Evolutionary conservation across 805 yeast genomes (phyloP), one percentile per base, ranked within the genome.

Genomic region (Starmerella floricola): DNA sequence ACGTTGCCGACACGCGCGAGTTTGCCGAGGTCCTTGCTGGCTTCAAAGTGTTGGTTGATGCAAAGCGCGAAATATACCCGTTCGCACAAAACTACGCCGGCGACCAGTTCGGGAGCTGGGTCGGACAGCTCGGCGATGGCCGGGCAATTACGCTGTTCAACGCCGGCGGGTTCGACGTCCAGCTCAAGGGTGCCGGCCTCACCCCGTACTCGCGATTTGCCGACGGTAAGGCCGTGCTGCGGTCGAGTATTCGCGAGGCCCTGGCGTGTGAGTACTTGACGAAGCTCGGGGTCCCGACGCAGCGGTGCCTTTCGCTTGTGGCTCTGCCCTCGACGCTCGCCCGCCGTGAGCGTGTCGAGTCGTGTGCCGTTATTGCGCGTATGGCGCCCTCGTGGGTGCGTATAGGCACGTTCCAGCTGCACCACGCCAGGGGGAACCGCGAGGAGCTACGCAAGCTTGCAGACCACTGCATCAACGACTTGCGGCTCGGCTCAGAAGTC

Each of bases 121-220:
- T 96, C 0, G 97, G 97, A 2, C 98, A 91, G 60, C 64, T 88
- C 47, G 98, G 98, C 6, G 98, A 88, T 59, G 98, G 98, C 1
- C 66, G 98, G 46, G 95, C 85, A 2, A 72, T 78, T 6, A 84
- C 81, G 54, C 62, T 88, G 34, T 87, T 88, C 62, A 88, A 82
- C 49, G 62, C 79, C 0, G 67, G 69, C 5, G 58, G 61, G 28
- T 78, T 69, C 53, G 88, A 79, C 49, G 51, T 88, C 2, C 97
- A 88, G 62, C 62, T 88, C 48, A 88, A 88, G 63, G 98, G 98
- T 0, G 76, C 91, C 3, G 98, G 98, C 0, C 65, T 73, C 50
- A 88, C 97, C 0, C 95, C 97, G 1, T 88, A 71, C 59, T 81
- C 94, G 0, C 70, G 98, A 46, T 88, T 87, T 67, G 97, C 95